Base-by-base conservation (phyloP, 768 basidiomycete species). In the Boletellus sp. region DNA sequence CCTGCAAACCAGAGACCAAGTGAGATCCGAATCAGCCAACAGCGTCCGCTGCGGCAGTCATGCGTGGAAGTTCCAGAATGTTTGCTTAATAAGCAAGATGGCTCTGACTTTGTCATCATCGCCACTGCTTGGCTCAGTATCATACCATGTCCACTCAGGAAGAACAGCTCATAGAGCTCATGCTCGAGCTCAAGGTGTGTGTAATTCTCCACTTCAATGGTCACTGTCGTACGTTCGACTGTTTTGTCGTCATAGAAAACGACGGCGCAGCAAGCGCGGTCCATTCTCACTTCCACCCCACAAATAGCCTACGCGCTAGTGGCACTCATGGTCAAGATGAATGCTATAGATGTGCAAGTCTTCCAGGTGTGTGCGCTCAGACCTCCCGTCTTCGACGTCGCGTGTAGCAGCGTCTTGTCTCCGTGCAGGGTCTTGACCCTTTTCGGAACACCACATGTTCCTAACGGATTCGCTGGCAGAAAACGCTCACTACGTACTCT, bases 281-380 rank as follows among this genome's bases (percentile, higher is more conserved):
- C 74, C 28, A 86, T 90, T 58, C 73, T 90, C 37, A 84, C 85
- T 55, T 74, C 75, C 15, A 85, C 87, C 53, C 87, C 87, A 0
- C 81, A 83, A 45, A 87, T 90, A 48, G 81, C 87, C 0, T 89
- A 87, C 65, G 85, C 84, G 2, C 71, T 90, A 0, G 85, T 90
- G 50, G 77, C 78, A 0, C 78, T 89, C 33, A 87, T 90, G 86
- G 86, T 88, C 19, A 80, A 79, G 48, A 80, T 90, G 70, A 82
- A 84, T 48, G 85, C 84, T 0, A 75, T 90, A 33, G 81, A 88
- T 43, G 74, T 86, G 42, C 83, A 88, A 39, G 85, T 88, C 7
- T 80, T 89, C 55, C 85, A 88, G 73, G 87, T 87, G 51, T 35
- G 71, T 36, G 10, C 17, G 1, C 34, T 32, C 36, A 31, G 17